Percentiles rank a stretch among this genome's conserved stretches.
These are phyloP conservation scores for Exsudoporus floridanus DNA, from an alignment of 1,284 basidiomycete genomes.

Conservation along the genomic window DNA sequence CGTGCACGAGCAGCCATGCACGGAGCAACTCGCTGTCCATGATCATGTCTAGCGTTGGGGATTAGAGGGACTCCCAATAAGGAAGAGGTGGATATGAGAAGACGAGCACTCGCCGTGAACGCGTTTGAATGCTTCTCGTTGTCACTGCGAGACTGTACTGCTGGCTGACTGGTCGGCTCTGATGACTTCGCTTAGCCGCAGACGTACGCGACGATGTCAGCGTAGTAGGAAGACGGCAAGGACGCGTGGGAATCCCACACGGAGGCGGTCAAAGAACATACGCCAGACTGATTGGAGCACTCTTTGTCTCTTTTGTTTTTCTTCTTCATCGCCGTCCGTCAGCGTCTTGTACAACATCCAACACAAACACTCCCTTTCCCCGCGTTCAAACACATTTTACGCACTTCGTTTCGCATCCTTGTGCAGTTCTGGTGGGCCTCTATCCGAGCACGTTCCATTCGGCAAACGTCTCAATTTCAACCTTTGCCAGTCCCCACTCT, in stretches of 20 bases:
- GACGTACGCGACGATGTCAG: background rate
- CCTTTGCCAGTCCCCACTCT: conserved; percentile 2
- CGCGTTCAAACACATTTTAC: conserved; percentile 14
- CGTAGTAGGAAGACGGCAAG: background rate
- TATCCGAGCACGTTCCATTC: conserved; percentile 28
- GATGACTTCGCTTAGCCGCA: background rate
- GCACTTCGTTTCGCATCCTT: conserved; percentile 1
- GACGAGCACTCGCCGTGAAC: conserved; percentile 6
- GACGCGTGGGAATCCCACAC: conserved; percentile 20
- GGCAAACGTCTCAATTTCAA: conserved; percentile 28
- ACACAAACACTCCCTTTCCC: conserved; percentile 30
- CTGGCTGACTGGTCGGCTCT: background rate
- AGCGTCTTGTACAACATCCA: conserved; percentile 31
- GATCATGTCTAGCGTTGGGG: conserved; percentile 21
- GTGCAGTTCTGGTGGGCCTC: conserved; percentile 9
- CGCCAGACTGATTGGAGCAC: background rate
- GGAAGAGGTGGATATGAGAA: conserved; percentile 1
- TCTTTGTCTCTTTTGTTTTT: background rate
- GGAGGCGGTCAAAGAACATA: background rate
- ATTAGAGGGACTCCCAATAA: conserved; percentile 2
- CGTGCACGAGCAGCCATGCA: conserved; percentile 77
- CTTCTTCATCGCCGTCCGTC: conserved; percentile 8
- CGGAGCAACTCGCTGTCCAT: conserved; percentile 75
- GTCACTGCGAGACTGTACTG: background rate
- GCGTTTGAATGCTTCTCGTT: background rate